A percentile compares a stretch with the other conserved stretches of the same genome.
Conservation (phyloP, 352 stramenopile species). For the Phytophthora chlamydospora region DNA sequence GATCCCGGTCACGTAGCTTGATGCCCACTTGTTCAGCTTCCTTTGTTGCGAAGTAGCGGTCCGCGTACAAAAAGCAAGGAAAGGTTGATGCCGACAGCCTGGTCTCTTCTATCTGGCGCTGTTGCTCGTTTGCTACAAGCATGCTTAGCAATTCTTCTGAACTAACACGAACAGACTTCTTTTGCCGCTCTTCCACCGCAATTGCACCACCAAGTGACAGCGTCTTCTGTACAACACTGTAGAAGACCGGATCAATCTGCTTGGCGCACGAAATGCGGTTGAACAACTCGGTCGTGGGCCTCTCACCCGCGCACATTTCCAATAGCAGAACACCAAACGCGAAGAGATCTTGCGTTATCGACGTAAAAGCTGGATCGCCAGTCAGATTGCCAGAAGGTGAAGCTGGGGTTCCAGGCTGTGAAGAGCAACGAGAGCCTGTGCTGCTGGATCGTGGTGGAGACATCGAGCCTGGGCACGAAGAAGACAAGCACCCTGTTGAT, state of each 20-base stretch:
- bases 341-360: slow-evolving; percentile 53
- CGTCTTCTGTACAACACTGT: slow-evolving; percentile 38
- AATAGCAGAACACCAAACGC: slow-evolving; percentile 73
- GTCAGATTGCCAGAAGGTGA: neutral
- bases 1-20: slow-evolving; percentile 33
- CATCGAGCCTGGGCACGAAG: slow-evolving; percentile 2
- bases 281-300: slow-evolving; percentile 60
- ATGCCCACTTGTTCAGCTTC: slow-evolving; percentile 34
- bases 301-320: slow-evolving; percentile 66
- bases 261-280: slow-evolving; percentile 52
- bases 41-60: slow-evolving; percentile 45
- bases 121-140: slow-evolving; percentile 34
- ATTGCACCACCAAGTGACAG: slow-evolving; percentile 20
- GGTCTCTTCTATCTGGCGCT: slow-evolving; percentile 11
- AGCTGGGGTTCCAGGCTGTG: slow-evolving; percentile 24
- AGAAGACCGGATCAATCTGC: slow-evolving; percentile 57
- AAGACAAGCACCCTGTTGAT: slow-evolving; percentile 3
- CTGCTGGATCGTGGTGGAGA: slow-evolving; percentile 7
- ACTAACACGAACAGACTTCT: slow-evolving; percentile 10
- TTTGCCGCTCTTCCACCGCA: neutral
- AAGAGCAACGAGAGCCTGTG: slow-evolving; percentile 6
- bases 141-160: slow-evolving; percentile 29
- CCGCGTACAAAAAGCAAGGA: slow-evolving; percentile 57
- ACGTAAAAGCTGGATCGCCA: slow-evolving; percentile 7
- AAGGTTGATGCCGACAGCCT: slow-evolving; percentile 30